Percentiles rank a stretch among this genome's conserved stretches.
Evolutionary conservation across 805 yeast genomes (phyloP).

Genomic region (Metschnikowia anglica): DNA sequence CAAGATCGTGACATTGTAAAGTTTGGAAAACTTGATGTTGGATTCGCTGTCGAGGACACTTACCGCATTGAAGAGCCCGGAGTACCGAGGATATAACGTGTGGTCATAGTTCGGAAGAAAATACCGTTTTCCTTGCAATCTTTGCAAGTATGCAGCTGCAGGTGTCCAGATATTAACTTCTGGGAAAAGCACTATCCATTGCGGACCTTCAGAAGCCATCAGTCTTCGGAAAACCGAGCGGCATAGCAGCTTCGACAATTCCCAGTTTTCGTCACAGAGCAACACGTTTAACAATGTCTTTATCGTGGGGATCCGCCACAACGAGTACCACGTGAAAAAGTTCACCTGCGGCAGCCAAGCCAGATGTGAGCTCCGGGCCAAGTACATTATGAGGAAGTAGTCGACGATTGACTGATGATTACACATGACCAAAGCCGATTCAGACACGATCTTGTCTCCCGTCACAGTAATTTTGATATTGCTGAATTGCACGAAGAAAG

Average conservation of each 20-base stretch:
- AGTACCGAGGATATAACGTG: slow-evolving; percentile 75
- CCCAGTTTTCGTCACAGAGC: slow-evolving; percentile 71
- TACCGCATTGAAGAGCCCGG: slow-evolving; percentile 53
- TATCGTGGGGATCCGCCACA: slow-evolving; percentile 62
- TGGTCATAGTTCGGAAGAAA: slow-evolving; percentile 61
- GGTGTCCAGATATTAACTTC: slow-evolving; percentile 74
- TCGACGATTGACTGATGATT: slow-evolving; percentile 75
- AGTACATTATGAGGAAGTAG: slow-evolving; percentile 50
- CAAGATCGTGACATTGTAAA: slow-evolving; percentile 57
- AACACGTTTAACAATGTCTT: slow-evolving; percentile 46
- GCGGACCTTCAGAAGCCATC: slow-evolving; percentile 37
- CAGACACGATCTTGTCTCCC: slow-evolving; percentile 43
- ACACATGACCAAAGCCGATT: slow-evolving; percentile 41
- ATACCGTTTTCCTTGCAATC: slow-evolving; percentile 51
- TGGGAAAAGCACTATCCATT: slow-evolving; percentile 77
- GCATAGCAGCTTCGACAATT: slow-evolving; percentile 41
- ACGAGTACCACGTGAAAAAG: slow-evolving; percentile 68
- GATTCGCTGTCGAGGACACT: slow-evolving; percentile 35
- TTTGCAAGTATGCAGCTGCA: slow-evolving; percentile 49
- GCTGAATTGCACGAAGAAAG: slow-evolving; percentile 13
- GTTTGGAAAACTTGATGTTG: slow-evolving; percentile 38
- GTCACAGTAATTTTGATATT: slow-evolving; percentile 36
- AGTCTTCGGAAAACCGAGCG: slow-evolving; percentile 36
- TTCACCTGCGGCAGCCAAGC: slow-evolving; percentile 45
- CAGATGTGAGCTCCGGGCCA: slow-evolving; percentile 33